Conservation (phyloP, 129 eudicot genomes). For the Saposhnikovia divaricata region DNA sequence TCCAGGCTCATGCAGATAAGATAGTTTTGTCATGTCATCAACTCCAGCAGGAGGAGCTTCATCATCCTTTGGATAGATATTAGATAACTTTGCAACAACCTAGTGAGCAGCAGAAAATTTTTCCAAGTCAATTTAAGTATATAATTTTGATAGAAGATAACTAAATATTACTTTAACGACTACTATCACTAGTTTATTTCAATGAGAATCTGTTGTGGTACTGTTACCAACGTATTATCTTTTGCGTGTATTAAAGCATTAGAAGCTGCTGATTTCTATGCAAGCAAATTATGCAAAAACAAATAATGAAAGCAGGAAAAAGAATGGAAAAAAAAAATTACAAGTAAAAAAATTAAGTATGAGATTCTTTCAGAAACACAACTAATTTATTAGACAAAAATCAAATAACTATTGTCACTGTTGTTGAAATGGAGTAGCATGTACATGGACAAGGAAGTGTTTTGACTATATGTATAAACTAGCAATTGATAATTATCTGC, state of each 20-base stretch:
- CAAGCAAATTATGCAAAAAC: background rate
- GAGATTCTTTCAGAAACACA: background rate
- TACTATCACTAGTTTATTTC: background rate
- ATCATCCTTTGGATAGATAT: constrained; percentile 57
- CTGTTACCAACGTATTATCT: background rate
- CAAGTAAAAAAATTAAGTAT: background rate
- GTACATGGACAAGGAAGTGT: background rate
- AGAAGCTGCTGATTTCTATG: background rate
- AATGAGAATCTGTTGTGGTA: background rate
- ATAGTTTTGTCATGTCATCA: constrained; percentile 91
- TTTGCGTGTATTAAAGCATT: background rate
- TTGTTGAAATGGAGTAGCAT: background rate
- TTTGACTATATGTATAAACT: background rate
- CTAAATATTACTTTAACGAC: background rate
- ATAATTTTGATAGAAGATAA: background rate
- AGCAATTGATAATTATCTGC: background rate
- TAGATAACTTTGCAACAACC: constrained; percentile 51
- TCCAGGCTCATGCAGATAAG: constrained; percentile 96
- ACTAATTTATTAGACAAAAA: background rate
- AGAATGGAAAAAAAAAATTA: background rate
- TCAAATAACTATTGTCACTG: background rate
- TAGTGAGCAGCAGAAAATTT: constrained; percentile 10
- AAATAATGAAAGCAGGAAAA: background rate
- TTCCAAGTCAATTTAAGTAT: constrained; percentile 6
- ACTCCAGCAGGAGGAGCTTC: constrained; percentile 82